Conservation (phyloP, 192 early-diverging fungal species). For the Podila horticola region DNA sequence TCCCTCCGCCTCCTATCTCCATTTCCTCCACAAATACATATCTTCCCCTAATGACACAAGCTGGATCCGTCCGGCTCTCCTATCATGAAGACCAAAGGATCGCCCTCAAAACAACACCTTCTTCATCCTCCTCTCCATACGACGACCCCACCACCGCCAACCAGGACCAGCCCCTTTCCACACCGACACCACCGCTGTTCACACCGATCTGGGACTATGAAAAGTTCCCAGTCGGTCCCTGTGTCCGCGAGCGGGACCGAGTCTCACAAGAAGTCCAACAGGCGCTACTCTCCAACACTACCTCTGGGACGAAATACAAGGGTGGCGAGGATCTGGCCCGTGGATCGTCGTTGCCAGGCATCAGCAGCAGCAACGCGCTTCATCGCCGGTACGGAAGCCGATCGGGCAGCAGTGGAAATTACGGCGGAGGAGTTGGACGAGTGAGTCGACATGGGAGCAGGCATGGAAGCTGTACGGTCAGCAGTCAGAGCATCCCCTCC, state of each 20-base stretch:
- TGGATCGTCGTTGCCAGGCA: not conserved
- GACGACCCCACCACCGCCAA: not conserved
- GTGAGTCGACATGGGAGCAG: constrained; percentile 1
- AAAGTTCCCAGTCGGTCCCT: constrained; percentile 29
- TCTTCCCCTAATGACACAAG: not conserved
- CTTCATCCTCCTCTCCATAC: not conserved
- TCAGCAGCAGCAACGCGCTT: no score
- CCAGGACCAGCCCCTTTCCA: not conserved
- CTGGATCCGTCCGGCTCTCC: not conserved
- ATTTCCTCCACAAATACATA: not conserved
- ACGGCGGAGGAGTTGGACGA: not conserved
- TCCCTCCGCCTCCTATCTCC: not conserved
- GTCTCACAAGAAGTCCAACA: constrained; percentile 15
- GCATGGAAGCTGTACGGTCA: not conserved
- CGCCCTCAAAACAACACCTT: constrained; percentile 11
- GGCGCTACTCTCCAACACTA: constrained; percentile 5
- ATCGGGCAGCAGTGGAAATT: not conserved
- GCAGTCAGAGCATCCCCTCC: not conserved
- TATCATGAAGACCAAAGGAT: not conserved
- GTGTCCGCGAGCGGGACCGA: constrained; percentile 9
- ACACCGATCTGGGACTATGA: constrained; percentile 38
- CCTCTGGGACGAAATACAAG: not conserved
- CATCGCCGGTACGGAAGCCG: constrained; percentile 8
- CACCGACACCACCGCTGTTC: constrained; percentile 6
- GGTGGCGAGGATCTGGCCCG: not conserved